Conservation (phyloP, 2,329 filamentous ascomycete species). For the Fusarium sp. region DNA sequence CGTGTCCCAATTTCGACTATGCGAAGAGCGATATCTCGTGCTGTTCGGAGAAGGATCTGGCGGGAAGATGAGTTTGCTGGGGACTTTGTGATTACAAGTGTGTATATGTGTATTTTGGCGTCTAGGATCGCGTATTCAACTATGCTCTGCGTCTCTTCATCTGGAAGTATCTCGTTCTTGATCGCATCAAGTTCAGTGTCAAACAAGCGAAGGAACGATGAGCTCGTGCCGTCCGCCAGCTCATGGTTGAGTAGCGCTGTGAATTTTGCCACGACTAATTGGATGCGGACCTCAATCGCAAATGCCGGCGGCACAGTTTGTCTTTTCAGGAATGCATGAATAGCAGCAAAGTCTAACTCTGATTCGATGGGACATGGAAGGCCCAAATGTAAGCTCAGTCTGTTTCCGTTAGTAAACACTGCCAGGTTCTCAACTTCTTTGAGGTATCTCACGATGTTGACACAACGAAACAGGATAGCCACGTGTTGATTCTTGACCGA, state of each 20-base stretch:
- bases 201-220: constrained; percentile 18
- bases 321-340: constrained; percentile 14
- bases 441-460: constrained; percentile 23
- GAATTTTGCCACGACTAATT: constrained; percentile 29
- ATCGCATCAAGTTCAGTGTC: constrained; percentile 27
- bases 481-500: constrained; percentile 25
- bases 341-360: constrained; percentile 17
- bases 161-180: not conserved
- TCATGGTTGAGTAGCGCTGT: constrained; percentile 22
- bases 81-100: constrained; percentile 18
- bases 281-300: constrained; percentile 12
- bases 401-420: not conserved
- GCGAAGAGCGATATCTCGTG: constrained; percentile 7
- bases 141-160: not conserved
- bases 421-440: fast-evolving
- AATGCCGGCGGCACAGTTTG: constrained; percentile 10
- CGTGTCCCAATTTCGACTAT: constrained; percentile 20
- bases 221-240: constrained; percentile 6
- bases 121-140: constrained; percentile 23
- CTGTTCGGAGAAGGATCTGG: constrained; percentile 19
- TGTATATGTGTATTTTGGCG: constrained; percentile 25
- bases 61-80: constrained; percentile 2
- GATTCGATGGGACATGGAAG: constrained; percentile 23
- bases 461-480: constrained; percentile 25
- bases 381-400: constrained; percentile 24